Evolutionary conservation across 2,329 filamentous ascomycete species (phyloP), one percentile per base, ranked within the genome.

Genomic region (Pleoardoris graminearum): DNA sequence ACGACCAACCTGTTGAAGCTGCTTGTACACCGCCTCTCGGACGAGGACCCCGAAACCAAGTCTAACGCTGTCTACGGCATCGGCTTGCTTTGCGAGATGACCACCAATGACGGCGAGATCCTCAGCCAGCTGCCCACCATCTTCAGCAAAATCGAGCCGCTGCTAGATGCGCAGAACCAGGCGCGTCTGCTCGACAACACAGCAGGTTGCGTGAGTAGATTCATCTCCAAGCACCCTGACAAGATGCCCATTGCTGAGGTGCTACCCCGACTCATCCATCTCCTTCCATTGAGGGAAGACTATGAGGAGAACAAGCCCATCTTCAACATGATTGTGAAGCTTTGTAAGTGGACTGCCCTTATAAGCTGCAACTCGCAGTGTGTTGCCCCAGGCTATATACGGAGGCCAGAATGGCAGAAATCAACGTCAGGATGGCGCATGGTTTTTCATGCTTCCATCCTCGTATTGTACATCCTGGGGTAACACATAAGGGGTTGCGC

Each of bases 271-370:
- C 77, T 97, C 23, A 83, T 95, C 51, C 83, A 84, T 55, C 82
- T 92, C 23, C 83, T 97, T 32, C 94, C 94, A 8, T 81, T 97
- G 57, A 90, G 89, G 74, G 92, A 96, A 71, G 94, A 97, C 74
- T 97, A 85, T 66, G 91, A 97, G 76, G 94, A 97, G 83, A 97
- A 99, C 77, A 90, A 90, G 66, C 91, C 94, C 7, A 86, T 97
- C 54, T 99, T 88, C 77, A 84, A 88, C 73, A 95, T 92, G 84
- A 87, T 99, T 67, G 87, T 90, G 74, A 86, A 89, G 75, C 83
- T 97, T 59, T 97, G 85, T 88, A 80, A 79, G 85, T 21, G 22
- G n/a, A 4, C n/a, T n/a, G n/a, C n/a, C n/a, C n/a, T n/a, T n/a
- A n/a, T n/a, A n/a, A n/a, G n/a, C n/a, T n/a, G n/a, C n/a, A n/a